These are phyloP conservation scores for Leucocoprinus leucothites DNA, from an alignment of 768 basidiomycete species.

Conservation along the genomic window DNA sequence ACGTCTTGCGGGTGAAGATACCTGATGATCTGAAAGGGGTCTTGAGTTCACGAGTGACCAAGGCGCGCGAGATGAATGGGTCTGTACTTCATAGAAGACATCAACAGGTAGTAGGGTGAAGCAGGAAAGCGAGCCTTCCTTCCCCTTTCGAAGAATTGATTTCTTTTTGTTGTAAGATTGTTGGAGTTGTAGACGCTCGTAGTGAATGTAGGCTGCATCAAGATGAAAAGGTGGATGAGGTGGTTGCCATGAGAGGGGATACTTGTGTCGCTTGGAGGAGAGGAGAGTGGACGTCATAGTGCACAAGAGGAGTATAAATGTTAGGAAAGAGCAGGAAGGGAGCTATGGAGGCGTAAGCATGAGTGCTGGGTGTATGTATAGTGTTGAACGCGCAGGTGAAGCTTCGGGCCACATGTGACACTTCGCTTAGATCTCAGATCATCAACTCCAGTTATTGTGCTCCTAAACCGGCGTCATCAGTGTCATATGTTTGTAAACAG, in stretches of 20 bases:
- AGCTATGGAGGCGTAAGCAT: neutral
- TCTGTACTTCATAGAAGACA: conserved; percentile 29
- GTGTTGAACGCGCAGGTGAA: neutral
- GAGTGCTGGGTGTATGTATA: conserved; percentile 10
- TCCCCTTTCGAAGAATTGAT: neutral
- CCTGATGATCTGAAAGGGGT: conserved; percentile 34
- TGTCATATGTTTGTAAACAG: neutral
- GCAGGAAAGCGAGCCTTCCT: conserved; percentile 16
- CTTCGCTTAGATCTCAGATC: conserved; percentile 1
- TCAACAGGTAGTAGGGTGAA: conserved; percentile 26
- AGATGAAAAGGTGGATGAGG: conserved; percentile 1
- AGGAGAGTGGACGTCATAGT: neutral
- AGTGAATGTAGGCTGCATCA: conserved; percentile 2
- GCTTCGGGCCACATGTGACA: conserved; percentile 2
- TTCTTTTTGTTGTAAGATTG: neutral
- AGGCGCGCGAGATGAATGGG: neutral
- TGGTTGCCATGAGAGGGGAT: neutral
- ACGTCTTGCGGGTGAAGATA: conserved; percentile 44
- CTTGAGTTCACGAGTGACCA: neutral
- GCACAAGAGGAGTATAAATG: neutral
- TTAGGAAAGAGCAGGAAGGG: neutral
- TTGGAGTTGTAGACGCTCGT: conserved; percentile 2
- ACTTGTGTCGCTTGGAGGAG: neutral
- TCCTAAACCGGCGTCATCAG: neutral
- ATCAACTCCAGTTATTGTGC: neutral